Evolutionary conservation across 768 basidiomycete genomes (phyloP).

Genomic region (Mycena indigotica): DNA sequence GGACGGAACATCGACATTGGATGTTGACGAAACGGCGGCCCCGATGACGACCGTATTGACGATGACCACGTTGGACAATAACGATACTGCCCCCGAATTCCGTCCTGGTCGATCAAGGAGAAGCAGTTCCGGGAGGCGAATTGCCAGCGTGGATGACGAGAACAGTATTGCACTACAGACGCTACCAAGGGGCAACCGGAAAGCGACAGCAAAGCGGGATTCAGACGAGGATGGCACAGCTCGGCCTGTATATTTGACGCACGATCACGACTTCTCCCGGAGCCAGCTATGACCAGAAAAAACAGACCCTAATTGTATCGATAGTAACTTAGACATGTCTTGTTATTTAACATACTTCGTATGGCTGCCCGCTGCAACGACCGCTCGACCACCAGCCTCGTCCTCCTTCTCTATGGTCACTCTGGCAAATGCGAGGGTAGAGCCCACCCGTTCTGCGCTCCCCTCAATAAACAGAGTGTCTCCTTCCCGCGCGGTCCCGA

Average conservation of each 20-base stretch:
- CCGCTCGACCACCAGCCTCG: not conserved
- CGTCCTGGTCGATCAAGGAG: not conserved
- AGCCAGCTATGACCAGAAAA: not conserved
- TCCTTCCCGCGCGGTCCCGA: conserved; percentile 13
- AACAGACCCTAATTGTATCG: not conserved
- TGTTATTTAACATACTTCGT: conserved; percentile 21
- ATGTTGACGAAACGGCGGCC: not conserved
- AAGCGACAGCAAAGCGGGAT: too few relatives aligned
- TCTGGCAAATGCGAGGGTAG: conserved; percentile 18
- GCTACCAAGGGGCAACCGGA: not conserved
- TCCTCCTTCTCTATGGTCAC: conserved; percentile 16
- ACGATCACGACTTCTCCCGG: too few relatives aligned
- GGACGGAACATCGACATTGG: not conserved
- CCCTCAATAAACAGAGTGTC: conserved; percentile 18
- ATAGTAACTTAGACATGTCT: not conserved
- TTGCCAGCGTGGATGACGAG: too few relatives aligned
- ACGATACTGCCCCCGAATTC: not conserved
- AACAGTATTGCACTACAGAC: conserved; percentile 7
- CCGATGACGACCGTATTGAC: not conserved
- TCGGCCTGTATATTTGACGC: too few relatives aligned
- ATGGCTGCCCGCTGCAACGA: conserved; percentile 21
- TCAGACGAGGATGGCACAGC: too few relatives aligned
- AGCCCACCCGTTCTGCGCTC: conserved; percentile 15
- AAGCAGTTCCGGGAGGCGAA: too few relatives aligned
- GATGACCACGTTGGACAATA: not conserved